Evolutionary conservation across 1,284 basidiomycete genomes (phyloP).

Genomic region (Cryptococcus hybrid): DNA sequence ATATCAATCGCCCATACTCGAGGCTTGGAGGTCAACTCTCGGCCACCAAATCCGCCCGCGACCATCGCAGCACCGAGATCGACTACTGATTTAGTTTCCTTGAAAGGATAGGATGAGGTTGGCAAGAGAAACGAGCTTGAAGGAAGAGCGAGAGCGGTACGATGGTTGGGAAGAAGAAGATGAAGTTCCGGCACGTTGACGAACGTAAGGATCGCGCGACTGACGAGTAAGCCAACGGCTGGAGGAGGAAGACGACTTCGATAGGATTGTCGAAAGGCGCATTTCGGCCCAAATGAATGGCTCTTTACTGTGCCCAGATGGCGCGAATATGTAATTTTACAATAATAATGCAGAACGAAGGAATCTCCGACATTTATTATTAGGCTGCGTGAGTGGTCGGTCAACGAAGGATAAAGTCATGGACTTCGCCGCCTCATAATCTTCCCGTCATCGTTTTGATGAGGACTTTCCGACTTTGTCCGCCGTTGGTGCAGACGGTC

Average conservation of each 20-base stretch:
- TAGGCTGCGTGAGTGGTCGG: too few species aligned
- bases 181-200: constrained; percentile 12
- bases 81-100: constrained; percentile 57
- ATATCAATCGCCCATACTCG: constrained; percentile 72
- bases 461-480: too few species aligned
- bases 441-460: too few species aligned
- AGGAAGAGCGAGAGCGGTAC: constrained; percentile 76
- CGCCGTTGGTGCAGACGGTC: too few species aligned
- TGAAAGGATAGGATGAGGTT: constrained; percentile 54
- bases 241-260: constrained; percentile 34
- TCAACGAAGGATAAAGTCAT: too few species aligned
- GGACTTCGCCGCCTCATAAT: too few species aligned
- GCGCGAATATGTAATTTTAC: too few species aligned
- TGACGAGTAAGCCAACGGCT: constrained; percentile 48
- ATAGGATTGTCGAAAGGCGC: constrained; percentile 3
- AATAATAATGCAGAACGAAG: too few species aligned
- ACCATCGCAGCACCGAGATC: constrained; percentile 86
- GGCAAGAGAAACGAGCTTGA: constrained; percentile 61
- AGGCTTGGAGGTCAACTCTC: constrained; percentile 21
- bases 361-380: too few species aligned
- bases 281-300: background rate
- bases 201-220: constrained; percentile 44
- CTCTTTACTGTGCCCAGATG: too few species aligned
- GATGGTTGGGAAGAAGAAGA: constrained; percentile 16
- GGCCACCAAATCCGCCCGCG: too few species aligned